Percentiles rank a stretch among this genome's conserved stretches.
Evolutionary conservation across 192 early-diverging fungal genomes (phyloP).

Genomic region (Geranomyces michiganensis): DNA sequence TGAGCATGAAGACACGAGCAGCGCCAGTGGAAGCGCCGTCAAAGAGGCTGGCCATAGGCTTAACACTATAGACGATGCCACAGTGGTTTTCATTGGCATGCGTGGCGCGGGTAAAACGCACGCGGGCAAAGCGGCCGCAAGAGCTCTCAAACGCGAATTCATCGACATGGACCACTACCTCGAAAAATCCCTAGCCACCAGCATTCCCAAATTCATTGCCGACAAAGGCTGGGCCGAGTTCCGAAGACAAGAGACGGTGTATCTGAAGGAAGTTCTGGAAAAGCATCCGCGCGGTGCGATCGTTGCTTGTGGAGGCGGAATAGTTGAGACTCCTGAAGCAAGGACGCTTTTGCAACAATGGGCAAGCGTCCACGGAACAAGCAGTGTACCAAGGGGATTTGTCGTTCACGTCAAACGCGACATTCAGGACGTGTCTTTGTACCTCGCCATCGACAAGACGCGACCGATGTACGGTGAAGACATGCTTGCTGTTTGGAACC

Average conservation of each 20-base stretch:
- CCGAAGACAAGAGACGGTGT: conserved; percentile 75
- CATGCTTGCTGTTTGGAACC: conserved; percentile 75
- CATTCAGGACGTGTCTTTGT: conserved; percentile 78
- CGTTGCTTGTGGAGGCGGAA: conserved; percentile 93
- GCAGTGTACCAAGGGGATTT: conserved; percentile 28
- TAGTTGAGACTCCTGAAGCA: conserved; percentile 81
- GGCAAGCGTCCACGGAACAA: conserved; percentile 33
- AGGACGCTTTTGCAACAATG: conserved; percentile 71
- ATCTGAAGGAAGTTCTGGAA: conserved; percentile 65
- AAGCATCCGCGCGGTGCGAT: conserved; percentile 65
- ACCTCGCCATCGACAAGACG: conserved; percentile 77
- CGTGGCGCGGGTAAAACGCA: conserved; percentile 95
- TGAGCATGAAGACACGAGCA: conserved; percentile 26
- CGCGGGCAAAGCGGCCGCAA: conserved; percentile 76
- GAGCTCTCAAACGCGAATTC: conserved; percentile 68
- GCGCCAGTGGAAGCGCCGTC: neutral
- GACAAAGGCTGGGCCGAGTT: conserved; percentile 84
- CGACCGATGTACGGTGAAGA: conserved; percentile 85
- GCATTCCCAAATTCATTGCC: conserved; percentile 80
- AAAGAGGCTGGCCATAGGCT: neutral
- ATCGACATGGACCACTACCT: conserved; percentile 88
- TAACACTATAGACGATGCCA: conserved; percentile 39
- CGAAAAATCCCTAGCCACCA: conserved; percentile 67
- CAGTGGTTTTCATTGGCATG: conserved; percentile 97
- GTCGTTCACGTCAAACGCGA: conserved; percentile 83